These are phyloP conservation scores for Pleurotus salmoneostramineus DNA, from an alignment of 768 basidiomycete species.

Conservation along the genomic window DNA sequence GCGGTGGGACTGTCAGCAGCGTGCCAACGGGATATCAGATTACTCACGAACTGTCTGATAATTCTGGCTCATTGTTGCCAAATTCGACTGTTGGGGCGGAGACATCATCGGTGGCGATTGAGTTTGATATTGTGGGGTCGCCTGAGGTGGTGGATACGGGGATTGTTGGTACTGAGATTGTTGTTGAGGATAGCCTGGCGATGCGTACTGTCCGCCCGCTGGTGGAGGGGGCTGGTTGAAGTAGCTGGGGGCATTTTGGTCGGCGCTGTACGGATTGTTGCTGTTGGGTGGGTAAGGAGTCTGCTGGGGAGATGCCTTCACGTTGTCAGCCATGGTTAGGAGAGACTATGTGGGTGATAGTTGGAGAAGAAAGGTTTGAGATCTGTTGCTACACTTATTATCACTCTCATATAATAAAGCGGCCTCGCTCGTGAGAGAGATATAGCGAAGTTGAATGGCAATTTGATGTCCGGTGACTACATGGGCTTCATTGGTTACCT, in stretches of 20 bases:
- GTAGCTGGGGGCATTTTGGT: not conserved
- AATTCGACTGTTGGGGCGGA: not conserved
- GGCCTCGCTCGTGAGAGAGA: too few relatives aligned
- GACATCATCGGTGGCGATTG: not conserved
- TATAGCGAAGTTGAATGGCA: too few relatives aligned
- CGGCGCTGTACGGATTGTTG: not conserved
- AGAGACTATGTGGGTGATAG: too few relatives aligned
- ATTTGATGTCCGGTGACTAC: too few relatives aligned
- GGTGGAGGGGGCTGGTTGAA: not conserved
- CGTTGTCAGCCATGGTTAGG: not conserved
- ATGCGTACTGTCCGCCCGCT: not conserved
- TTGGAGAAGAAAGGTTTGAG: too few relatives aligned
- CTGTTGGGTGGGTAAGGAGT: not conserved
- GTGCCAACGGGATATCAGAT: constrained; percentile 1
- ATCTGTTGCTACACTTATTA: too few relatives aligned
- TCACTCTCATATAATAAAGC: too few relatives aligned
- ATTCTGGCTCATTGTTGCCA: constrained; percentile 14
- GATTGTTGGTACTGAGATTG: not conserved
- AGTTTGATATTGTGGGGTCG: not conserved
- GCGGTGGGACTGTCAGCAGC: constrained; percentile 6
- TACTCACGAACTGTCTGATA: constrained; percentile 19
- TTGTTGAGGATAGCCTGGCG: not conserved
- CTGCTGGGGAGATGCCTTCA: not conserved
- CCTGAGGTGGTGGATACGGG: not conserved
- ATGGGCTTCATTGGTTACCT: too few relatives aligned